A percentile compares a stretch with the other conserved stretches of the same genome.
Conservation (phyloP, 2,329 filamentous ascomycete genomes). For the Fusarium virguliforme region DNA sequence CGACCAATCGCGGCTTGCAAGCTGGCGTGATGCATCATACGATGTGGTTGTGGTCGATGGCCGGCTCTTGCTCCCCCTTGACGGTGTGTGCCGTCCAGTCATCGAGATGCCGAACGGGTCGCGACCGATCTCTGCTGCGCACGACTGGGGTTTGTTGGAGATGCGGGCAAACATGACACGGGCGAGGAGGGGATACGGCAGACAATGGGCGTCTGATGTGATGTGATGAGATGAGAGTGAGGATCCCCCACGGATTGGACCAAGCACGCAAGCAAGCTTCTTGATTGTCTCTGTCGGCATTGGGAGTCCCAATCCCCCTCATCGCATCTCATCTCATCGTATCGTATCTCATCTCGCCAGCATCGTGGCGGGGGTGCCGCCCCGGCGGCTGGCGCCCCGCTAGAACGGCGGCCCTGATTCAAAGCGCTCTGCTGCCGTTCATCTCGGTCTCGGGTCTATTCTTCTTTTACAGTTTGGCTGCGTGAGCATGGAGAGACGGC, state of each 20-base stretch:
- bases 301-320: slow-evolving; percentile 20
- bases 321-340: slow-evolving; percentile 48
- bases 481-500: neutral
- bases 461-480: slow-evolving; percentile 7
- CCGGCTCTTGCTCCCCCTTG: slow-evolving; percentile 25
- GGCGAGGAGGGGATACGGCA: slow-evolving; percentile 8
- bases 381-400: slow-evolving; percentile 38
- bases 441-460: slow-evolving; percentile 23
- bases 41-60: slow-evolving; percentile 35
- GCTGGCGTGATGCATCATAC: slow-evolving; percentile 51
- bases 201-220: slow-evolving; percentile 19
- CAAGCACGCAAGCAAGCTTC: neutral
- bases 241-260: slow-evolving; percentile 12
- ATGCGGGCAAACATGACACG: slow-evolving; percentile 13
- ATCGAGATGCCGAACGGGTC: slow-evolving; percentile 33
- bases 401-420: slow-evolving; percentile 35
- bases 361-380: slow-evolving; percentile 37
- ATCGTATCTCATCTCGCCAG: slow-evolving; percentile 48
- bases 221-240: slow-evolving; percentile 5
- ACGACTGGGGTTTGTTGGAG: slow-evolving; percentile 13
- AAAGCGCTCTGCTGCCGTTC: slow-evolving; percentile 19
- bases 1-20: slow-evolving; percentile 32
- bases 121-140: slow-evolving; percentile 30
- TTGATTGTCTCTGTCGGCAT: slow-evolving; percentile 10
- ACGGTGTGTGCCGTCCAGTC: slow-evolving; percentile 26